A percentile compares a stretch with the other conserved stretches of the same genome.
These are phyloP conservation scores for Leptomonas seymouri DNA, from an alignment of 208 protist species.

Conservation along the genomic window DNA sequence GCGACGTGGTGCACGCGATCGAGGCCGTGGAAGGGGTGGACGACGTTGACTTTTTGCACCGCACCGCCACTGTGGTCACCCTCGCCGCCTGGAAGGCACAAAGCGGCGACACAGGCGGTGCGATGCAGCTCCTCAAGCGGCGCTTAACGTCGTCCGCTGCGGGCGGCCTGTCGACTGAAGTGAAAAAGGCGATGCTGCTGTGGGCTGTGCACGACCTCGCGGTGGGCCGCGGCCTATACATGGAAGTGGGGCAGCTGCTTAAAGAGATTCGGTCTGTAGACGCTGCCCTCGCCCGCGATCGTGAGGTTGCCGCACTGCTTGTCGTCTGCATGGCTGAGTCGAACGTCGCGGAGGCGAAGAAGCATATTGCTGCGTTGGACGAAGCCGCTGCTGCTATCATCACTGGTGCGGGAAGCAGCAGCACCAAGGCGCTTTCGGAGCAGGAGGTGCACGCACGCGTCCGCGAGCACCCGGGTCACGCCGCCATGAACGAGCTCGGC, in stretches of 20 bases:
- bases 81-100: slow-evolving; percentile 68
- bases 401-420: neutral
- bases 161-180: neutral
- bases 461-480: slow-evolving; percentile 43
- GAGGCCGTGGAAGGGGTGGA: slow-evolving; percentile 40
- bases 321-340: slow-evolving; percentile 61
- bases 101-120: slow-evolving; percentile 29
- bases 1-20: slow-evolving; percentile 61
- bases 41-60: slow-evolving; percentile 34
- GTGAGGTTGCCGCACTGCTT: slow-evolving; percentile 54
- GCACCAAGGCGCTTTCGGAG: slow-evolving; percentile 25
- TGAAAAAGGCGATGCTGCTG: slow-evolving; percentile 50
- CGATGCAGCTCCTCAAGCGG: slow-evolving; percentile 44
- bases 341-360: slow-evolving; percentile 46
- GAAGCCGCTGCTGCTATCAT: slow-evolving; percentile 15
- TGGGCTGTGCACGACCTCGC: slow-evolving; percentile 73
- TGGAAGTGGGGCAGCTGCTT: slow-evolving; percentile 51
- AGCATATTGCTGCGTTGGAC: slow-evolving; percentile 19
- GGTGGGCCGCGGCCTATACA: slow-evolving; percentile 33
- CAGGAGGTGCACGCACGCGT: slow-evolving; percentile 41
- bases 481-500: slow-evolving; percentile 60
- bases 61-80: slow-evolving; percentile 57
- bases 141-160: slow-evolving; percentile 18
- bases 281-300: slow-evolving; percentile 36
- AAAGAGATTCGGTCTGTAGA: slow-evolving; percentile 34